phyloP scores from a whole-genome alignment of 371 early-diverging fungal genomes.

The Mortierella sp. region DNA sequence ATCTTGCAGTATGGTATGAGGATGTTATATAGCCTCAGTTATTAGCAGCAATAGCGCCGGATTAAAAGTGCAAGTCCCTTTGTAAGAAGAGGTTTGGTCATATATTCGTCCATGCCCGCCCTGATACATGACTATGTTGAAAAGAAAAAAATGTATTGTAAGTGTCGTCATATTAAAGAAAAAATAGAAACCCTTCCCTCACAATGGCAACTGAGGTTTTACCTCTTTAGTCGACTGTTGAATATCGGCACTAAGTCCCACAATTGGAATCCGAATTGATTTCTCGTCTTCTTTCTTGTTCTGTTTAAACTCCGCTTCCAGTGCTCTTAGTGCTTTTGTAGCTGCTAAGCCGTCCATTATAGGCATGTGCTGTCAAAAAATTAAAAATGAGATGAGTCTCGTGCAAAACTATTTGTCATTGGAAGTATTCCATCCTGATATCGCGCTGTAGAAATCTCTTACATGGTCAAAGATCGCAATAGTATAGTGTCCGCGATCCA shows the following conservation, averaged over 20 bases:
- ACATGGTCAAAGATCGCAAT: slow-evolving; percentile 57
- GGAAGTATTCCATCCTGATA: too few species aligned
- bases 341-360: slow-evolving; percentile 71
- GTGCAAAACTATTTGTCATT: too few species aligned
- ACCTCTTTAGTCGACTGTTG: slow-evolving; percentile 63
- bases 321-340: slow-evolving; percentile 62
- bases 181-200: not conserved
- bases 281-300: not conserved
- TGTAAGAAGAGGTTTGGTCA: slow-evolving; percentile 66
- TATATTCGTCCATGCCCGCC: slow-evolving; percentile 72
- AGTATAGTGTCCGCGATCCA: slow-evolving; percentile 39
- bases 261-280: slow-evolving; percentile 61
- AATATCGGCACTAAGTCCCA: slow-evolving; percentile 71
- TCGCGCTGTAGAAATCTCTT: not conserved
- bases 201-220: not conserved
- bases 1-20: not conserved
- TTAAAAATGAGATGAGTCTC: not conserved
- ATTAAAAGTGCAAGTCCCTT: slow-evolving; percentile 48
- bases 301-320: slow-evolving; percentile 38
- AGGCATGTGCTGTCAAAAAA: slow-evolving; percentile 49
- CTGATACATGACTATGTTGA: slow-evolving; percentile 57
- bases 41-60: slow-evolving; percentile 39
- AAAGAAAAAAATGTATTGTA: not conserved
- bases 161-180: not conserved
- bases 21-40: not conserved